Evolutionary conservation across 2,329 filamentous ascomycete genomes (phyloP).

Genomic region (Bipolaris oryzae): DNA sequence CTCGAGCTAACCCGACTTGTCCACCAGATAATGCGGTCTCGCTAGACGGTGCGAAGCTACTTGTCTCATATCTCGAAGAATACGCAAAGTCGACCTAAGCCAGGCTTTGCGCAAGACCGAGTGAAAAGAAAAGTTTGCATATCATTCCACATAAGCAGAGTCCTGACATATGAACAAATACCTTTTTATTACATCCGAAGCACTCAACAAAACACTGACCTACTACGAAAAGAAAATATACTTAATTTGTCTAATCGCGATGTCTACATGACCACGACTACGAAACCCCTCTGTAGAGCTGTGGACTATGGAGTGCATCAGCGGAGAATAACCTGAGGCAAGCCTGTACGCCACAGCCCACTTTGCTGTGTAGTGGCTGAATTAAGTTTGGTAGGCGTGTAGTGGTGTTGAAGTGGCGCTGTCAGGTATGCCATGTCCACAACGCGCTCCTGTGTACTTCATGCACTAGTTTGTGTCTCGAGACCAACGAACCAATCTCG

Average conservation of each 20-base stretch:
- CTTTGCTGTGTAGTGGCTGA: slow-evolving; percentile 7
- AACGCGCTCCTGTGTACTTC: slow-evolving; percentile 4
- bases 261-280: slow-evolving; percentile 9
- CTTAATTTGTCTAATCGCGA: slow-evolving; percentile 20
- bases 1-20: slow-evolving; percentile 26
- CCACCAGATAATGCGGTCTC: slow-evolving; percentile 75
- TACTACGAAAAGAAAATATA: slow-evolving; percentile 15
- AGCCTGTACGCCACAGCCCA: slow-evolving; percentile 8
- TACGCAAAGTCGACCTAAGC: slow-evolving; percentile 54
- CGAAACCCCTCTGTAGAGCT: slow-evolving; percentile 18
- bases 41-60: slow-evolving; percentile 68
- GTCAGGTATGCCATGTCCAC: not conserved
- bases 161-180: slow-evolving; percentile 4
- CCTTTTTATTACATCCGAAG: slow-evolving; percentile 4
- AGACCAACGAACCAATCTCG: not conserved
- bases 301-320: slow-evolving; percentile 23
- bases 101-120: slow-evolving; percentile 22
- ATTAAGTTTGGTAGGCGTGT: not conserved
- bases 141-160: not conserved
- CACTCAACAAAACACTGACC: slow-evolving; percentile 37
- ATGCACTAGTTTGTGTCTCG: slow-evolving; percentile 4
- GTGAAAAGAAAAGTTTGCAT: slow-evolving; percentile 11
- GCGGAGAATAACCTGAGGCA: slow-evolving; percentile 27
- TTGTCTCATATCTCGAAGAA: slow-evolving; percentile 68
- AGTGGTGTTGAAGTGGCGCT: slow-evolving; percentile 28